Base-by-base conservation (phyloP, 805 yeast species). In the Maudiozyma serrabonitensis region DNA sequence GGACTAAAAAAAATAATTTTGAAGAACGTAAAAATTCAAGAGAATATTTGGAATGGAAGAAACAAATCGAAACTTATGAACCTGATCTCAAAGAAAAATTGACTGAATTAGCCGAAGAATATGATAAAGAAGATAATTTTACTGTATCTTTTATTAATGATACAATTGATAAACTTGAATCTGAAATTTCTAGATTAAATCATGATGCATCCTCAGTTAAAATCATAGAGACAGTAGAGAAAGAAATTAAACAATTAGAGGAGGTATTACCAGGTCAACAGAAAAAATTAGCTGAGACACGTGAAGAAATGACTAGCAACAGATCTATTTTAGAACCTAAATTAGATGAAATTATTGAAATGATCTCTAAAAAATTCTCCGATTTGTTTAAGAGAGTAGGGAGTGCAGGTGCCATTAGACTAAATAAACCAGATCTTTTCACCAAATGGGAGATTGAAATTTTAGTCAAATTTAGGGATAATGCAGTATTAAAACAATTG, bases 361-460 rank as follows among this genome's bases (percentile, higher is more conserved):
- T 69, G 28, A 82, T 90, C 4, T 82, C 95, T 0, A 53, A 57
- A 1, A 79, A 81, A 49, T 93, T 90, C 66, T 69, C 84, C 13
- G 69, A 71, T 21, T 75, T 85, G 46, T 87, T 93, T 63, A 70
- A 73, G 5, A 72, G 78, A 9, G 89, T 89, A 32, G 95, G 95
- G 1, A 84, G 91, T 64, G 88, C 82, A 25, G 99, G 99, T n/a
- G 80, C 78, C 55, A 87, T 93, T 4, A 63, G 66, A 37, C 70
- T 89, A 41, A 73, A 75, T 12, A 74, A 74, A 35, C 78, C 74
- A 2, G 49, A 50, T 28, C 46, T 54, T n/a, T 87, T 70, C 60
- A 70, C 75, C 18, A 82, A 87, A 46, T 93, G 99, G 99, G 78
- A 80, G 57, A 68, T 93, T 46, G 85, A 86, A 52, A 87, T 95